These are phyloP conservation scores for Byssochlamys sp. DNA, from an alignment of 2,329 filamentous ascomycete species.

Conservation along the genomic window DNA sequence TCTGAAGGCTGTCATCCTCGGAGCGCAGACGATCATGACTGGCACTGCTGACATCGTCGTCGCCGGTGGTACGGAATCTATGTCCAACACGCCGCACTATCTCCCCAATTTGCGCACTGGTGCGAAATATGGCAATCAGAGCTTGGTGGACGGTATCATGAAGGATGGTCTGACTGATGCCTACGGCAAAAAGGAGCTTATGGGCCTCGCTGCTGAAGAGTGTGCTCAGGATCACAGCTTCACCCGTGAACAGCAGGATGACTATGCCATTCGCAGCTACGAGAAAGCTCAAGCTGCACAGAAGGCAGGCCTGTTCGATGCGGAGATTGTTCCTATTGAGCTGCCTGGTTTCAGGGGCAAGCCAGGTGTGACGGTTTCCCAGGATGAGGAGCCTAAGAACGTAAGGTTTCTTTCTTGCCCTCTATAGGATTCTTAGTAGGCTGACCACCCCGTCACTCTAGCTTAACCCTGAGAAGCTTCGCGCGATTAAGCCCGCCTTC, in stretches of 20 bases:
- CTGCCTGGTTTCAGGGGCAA: slow-evolving; percentile 83
- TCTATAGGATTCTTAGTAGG: neutral
- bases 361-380: slow-evolving; percentile 67
- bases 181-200: slow-evolving; percentile 85
- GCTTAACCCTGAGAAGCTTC: slow-evolving; percentile 72
- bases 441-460: slow-evolving; percentile 12
- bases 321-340: slow-evolving; percentile 82
- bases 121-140: slow-evolving; percentile 87
- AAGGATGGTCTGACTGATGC: slow-evolving; percentile 92
- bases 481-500: slow-evolving; percentile 75
- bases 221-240: slow-evolving; percentile 77
- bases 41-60: slow-evolving; percentile 88
- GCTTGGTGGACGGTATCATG: slow-evolving; percentile 78
- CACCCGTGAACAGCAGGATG: slow-evolving; percentile 77
- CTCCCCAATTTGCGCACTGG: slow-evolving; percentile 76
- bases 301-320: slow-evolving; percentile 67
- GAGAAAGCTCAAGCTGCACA: slow-evolving; percentile 83
- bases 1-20: slow-evolving; percentile 87
- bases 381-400: slow-evolving; percentile 95
- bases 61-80: slow-evolving; percentile 90
- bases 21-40: slow-evolving; percentile 93
- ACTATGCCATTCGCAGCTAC: slow-evolving; percentile 91
- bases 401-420: slow-evolving; percentile 28
- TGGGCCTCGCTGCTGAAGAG: slow-evolving; percentile 87
- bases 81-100: slow-evolving; percentile 97